These are phyloP conservation scores for Saccharomycopsis hybrid DNA, from an alignment of 1,139 yeast genomes.

Conservation along the genomic window DNA sequence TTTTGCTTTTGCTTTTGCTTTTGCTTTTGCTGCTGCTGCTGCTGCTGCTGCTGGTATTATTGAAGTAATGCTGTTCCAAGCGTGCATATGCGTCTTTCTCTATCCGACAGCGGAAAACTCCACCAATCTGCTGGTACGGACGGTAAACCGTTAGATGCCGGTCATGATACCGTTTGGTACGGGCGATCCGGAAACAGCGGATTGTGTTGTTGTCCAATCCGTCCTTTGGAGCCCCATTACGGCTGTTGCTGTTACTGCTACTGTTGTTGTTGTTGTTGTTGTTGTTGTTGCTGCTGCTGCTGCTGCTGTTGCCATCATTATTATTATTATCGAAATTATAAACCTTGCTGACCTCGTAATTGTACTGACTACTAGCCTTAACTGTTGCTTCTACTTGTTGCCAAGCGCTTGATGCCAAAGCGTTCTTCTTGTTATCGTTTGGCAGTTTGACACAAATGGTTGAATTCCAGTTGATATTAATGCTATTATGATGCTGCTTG, in stretches of 20 bases:
- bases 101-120: conserved; percentile 15
- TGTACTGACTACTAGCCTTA: neutral
- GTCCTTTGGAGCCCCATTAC: neutral
- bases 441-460: conserved; percentile 14
- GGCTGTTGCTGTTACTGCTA: neutral
- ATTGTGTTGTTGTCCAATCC: conserved; percentile 6
- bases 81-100: neutral
- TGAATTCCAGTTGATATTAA: conserved; percentile 18
- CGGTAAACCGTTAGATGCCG: conserved; percentile 8
- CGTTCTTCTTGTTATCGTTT: neutral
- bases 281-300: neutral
- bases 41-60: no score
- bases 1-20: no score
- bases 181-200: conserved; percentile 13
- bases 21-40: neutral
- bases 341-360: neutral
- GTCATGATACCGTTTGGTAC: conserved; percentile 9
- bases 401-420: no score
- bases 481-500: conserved; percentile 1
- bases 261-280: neutral
- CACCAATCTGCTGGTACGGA: conserved; percentile 14
- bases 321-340: neutral
- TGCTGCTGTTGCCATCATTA: neutral
- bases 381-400: neutral
- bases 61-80: neutral